Evolutionary conservation across 768 basidiomycete genomes (phyloP).

Genomic region (Coprinopsis marcescibilis): DNA sequence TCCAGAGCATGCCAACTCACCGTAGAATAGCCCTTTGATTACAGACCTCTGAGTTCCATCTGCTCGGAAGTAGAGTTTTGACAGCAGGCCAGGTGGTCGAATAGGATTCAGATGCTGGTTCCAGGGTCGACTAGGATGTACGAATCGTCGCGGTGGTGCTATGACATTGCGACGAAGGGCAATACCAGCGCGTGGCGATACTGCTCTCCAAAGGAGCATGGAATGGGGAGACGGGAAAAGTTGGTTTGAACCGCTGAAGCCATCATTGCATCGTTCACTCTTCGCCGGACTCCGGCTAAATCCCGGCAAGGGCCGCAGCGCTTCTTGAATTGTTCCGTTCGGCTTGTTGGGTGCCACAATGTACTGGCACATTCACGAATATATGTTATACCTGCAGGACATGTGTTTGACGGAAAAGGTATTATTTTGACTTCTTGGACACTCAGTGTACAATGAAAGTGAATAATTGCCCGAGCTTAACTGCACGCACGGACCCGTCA

Average conservation of each 20-base stretch:
- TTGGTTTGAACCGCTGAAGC: no score
- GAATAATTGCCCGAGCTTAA: no score
- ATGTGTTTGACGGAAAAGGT: no score
- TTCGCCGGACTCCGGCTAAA: no score
- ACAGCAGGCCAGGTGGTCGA: neutral
- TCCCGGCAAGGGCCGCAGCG: neutral
- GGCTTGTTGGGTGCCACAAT: no score
- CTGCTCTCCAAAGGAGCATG: conserved; percentile 2
- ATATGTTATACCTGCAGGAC: no score
- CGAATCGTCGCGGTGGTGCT: neutral
- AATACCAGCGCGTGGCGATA: neutral
- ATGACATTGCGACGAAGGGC: neutral
- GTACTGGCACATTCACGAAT: no score
- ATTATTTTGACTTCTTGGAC: no score
- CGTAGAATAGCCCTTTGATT: neutral
- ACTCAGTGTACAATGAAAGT: no score
- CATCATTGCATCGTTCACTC: no score
- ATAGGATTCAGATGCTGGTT: neutral
- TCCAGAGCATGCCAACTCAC: neutral
- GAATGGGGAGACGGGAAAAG: conserved; percentile 9
- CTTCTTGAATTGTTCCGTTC: neutral
- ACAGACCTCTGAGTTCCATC: neutral
- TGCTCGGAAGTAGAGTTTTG: neutral
- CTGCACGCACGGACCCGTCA: no score
- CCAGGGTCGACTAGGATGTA: neutral